phyloP scores from a whole-genome alignment of 2,329 filamentous ascomycete genomes.

The Pestalotiopsis fici region DNA sequence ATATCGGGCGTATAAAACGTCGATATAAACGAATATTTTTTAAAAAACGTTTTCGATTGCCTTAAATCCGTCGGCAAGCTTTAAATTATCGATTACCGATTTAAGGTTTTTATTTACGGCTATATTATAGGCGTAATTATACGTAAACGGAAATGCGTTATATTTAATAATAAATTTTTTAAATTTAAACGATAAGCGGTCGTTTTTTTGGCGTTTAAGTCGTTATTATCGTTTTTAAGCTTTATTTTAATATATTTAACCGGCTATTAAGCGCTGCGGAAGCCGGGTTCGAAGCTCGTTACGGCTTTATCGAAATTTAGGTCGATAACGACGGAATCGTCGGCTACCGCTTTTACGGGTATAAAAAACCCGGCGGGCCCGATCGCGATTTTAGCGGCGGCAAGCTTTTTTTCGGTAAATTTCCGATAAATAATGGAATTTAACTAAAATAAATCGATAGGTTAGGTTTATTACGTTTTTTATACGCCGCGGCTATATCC shows the following conservation, averaged over 20 bases:
- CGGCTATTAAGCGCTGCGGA: not conserved
- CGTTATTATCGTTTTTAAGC: no score
- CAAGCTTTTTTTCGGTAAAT: not conserved
- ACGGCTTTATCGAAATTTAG: not conserved
- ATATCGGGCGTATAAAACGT: not conserved
- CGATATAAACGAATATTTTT: not conserved
- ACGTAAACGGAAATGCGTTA: not conserved
- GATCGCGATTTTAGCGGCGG: not conserved
- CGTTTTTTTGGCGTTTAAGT: not conserved
- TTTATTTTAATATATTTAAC: not conserved
- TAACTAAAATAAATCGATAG: not conserved
- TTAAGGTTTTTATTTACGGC: not conserved
- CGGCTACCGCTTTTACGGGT: not conserved
- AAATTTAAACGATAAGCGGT: not conserved
- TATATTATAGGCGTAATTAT: not conserved
- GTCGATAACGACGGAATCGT: not conserved
- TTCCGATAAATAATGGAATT: not conserved
- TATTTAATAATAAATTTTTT: not conserved
- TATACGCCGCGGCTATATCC: not conserved
- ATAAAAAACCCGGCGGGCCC: not conserved
- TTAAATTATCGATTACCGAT: not conserved
- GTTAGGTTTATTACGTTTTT: not conserved
- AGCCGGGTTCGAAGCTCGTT: not conserved
- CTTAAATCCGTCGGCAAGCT: not conserved
- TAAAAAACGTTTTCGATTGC: not conserved